Evolutionary conservation across 2,329 filamentous ascomycete genomes (phyloP).

Genomic region (Beauveria rudraprayagi): DNA sequence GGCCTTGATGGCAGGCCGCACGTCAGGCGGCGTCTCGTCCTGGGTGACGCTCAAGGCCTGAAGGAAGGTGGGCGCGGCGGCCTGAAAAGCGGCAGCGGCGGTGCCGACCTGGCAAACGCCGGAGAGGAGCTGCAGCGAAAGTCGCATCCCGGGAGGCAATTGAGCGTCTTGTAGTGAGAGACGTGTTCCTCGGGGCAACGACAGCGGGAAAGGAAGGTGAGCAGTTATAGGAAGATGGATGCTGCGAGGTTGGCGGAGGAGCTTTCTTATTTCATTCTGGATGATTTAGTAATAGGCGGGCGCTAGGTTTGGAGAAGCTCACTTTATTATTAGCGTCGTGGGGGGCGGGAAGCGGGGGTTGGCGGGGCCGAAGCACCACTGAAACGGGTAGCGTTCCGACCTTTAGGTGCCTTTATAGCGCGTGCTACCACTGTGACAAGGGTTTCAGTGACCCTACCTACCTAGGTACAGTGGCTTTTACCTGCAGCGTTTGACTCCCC

Average conservation of each 20-base stretch:
- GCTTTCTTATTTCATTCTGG: neutral
- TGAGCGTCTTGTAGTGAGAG: neutral
- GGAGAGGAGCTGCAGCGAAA: neutral
- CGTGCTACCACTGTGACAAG: neutral
- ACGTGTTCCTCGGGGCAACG: neutral
- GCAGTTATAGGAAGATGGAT: neutral
- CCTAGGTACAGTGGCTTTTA: too few relatives aligned
- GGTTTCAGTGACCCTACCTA: neutral
- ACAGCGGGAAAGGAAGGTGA: neutral
- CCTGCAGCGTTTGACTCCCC: too few relatives aligned
- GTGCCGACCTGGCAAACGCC: neutral
- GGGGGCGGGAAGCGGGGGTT: neutral
- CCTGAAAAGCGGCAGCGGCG: conserved; percentile 1
- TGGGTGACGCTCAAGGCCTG: neutral
- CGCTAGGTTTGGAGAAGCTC: too few relatives aligned
- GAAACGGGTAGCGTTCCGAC: neutral
- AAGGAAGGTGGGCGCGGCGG: neutral
- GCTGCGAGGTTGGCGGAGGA: neutral
- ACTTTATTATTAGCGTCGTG: neutral
- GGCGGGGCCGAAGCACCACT: neutral
- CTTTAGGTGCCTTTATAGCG: neutral
- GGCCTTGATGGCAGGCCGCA: conserved; percentile 9
- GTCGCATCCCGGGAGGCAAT: neutral
- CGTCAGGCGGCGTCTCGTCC: neutral
- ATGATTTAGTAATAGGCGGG: too few relatives aligned